Base-by-base conservation (phyloP, 306 rosid genomes). In the Abrus precatorius region DNA sequence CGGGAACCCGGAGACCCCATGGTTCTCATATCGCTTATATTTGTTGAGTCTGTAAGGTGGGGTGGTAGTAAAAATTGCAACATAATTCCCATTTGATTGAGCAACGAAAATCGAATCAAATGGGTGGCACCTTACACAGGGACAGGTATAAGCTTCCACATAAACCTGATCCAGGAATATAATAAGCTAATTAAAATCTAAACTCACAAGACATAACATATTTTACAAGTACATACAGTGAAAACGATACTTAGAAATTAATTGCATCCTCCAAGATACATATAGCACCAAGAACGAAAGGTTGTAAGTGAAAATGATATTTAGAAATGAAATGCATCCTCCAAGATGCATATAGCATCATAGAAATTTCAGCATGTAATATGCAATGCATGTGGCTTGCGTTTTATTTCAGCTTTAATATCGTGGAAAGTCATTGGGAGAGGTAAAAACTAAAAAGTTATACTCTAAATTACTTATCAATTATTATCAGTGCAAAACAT, bases 81-180 rank as follows among this genome's bases (percentile, higher is more conserved):
- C 74, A 81, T 90, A 95, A 82, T 87, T 90, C 55, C 96, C 99
- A 14, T 93, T 95, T 49, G 98, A 95, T 82, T 95, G 99, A 12
- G 98, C 91, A 61, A 95, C 88, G 66, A 95, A 95, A 74, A 48
- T 70, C 10, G 95, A 87, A 74, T 95, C 96, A 55, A 82, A 85
- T 29, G 94, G 95, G 85, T 91, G 99, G 85, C 72, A 33, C 80
- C 93, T 88, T 70, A 95, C 87, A 61, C 91, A 86, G 32, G 99
- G 97, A 81, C 98, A 95, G 20, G 98, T 93, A 66, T 85, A 95
- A 76, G 97, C 99, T 88, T 95, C 99, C 62, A 88, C 97, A 68
- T 92, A 96, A 43, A 96, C 93, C 97, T 96, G 92, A 74, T 20
- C 81, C 48, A 54, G 30, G 81, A 80, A 80, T 62, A 82, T 49